Base-by-base conservation (phyloP, 2,329 filamentous ascomycete genomes). In the Diaporthe sp. region DNA sequence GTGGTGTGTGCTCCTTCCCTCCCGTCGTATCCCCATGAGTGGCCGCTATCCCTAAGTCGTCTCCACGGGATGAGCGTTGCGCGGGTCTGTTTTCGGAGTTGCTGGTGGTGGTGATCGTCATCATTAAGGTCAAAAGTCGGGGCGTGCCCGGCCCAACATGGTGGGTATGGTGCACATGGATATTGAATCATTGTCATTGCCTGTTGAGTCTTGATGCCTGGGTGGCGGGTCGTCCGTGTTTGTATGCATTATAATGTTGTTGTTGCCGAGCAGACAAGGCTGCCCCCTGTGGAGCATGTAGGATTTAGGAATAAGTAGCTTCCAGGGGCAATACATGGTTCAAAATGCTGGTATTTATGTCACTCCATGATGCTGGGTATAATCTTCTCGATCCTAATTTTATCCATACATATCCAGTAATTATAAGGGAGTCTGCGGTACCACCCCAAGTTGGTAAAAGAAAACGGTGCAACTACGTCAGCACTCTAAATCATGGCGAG, bases 51-150 rank as follows among this genome's bases (percentile, higher is more conserved):
- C 5, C 22, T 4, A 8, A 28, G 49, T 42, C 6, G 31, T 42
- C 34, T 22, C 15, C n/a, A 42, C n/a, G 34, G n/a, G 34, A 34
- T 8, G n/a, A 53, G 46, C 19, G n/a, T 25, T 28, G 17, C 1
- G 13, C n/a, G n/a, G 37, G n/a, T 42, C 17, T 55, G 55, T 49
- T 55, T 70, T 53, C 49, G 65, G 65, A 34, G 65, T 70, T 70
- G 49, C 31, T 9, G 46, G 62, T 25, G 37, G 25, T 8, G 6
- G 42, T 65, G 17, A 37, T 65, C 42, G 15, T 55, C 34, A 70
- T 55, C 49, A 39, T 55, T 17, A 42, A 31, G 49, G 34, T 67
- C 42, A 42, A 70, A 70, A 42, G 15, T 10, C 25, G 9, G 65
- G n/a, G 8, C 25, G 22, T 55, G 5, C 53, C 34, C 34, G 17